These are phyloP conservation scores for Theileria parva DNA, from an alignment of 169 alveolate species.

Conservation along the genomic window DNA sequence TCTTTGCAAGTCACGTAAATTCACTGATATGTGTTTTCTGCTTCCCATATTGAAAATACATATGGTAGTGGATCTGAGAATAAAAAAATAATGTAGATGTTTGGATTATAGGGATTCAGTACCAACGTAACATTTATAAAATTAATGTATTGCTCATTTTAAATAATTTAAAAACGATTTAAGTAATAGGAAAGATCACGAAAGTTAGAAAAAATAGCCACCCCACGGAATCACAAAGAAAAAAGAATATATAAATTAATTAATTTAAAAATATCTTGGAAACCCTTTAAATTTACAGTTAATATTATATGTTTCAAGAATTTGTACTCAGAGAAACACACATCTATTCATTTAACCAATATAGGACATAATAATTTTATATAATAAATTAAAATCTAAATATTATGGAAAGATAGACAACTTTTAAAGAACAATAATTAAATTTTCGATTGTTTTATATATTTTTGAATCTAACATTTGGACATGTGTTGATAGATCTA, in stretches of 20 bases:
- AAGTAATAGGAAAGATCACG: not conserved
- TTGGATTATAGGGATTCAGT: not conserved
- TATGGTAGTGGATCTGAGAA: not conserved
- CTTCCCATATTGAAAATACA: constrained; percentile 33
- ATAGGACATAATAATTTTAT: not conserved
- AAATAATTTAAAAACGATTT: not conserved
- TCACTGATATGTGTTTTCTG: constrained; percentile 57
- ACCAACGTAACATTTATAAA: not conserved
- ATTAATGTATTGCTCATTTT: not conserved
- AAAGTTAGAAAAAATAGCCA: not conserved
- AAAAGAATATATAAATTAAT: not conserved
- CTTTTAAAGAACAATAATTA: too few species aligned
- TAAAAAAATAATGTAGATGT: not conserved
- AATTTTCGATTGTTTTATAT: not conserved
- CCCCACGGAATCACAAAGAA: constrained; percentile 27
- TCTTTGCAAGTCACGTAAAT: constrained; percentile 64
- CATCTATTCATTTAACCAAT: not conserved
- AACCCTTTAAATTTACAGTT: not conserved
- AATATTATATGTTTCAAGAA: not conserved
- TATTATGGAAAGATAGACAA: not conserved
- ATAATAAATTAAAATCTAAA: not conserved
- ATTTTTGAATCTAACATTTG: not conserved
- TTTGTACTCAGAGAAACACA: not conserved
- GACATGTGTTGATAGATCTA: not conserved
- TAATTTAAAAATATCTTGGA: not conserved